Percentiles rank a stretch among this genome's conserved stretches.
Conservation (phyloP, 208 protist genomes). For the Crithidia sp. region DNA sequence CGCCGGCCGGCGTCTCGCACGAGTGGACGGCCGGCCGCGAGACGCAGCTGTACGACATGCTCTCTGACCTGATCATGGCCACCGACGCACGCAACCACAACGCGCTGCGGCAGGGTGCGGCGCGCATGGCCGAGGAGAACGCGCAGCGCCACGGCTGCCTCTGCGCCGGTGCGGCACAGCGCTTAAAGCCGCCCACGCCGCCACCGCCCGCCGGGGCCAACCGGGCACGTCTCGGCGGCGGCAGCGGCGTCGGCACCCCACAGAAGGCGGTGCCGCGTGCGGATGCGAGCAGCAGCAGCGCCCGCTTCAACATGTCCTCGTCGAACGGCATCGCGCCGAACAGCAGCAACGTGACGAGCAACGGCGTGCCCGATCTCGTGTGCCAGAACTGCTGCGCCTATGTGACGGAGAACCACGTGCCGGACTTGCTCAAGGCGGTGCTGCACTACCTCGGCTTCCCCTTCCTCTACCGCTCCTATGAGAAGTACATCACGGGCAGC, state of each 20-base stretch:
- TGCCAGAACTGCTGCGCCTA: slow-evolving; percentile 49
- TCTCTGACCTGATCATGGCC: slow-evolving; percentile 63
- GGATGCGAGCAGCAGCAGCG: neutral
- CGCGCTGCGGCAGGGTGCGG: slow-evolving; percentile 27
- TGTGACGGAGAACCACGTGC: slow-evolving; percentile 58
- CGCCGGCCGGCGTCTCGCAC: slow-evolving; percentile 10
- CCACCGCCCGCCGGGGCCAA: neutral
- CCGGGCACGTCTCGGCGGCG: neutral
- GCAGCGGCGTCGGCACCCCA: neutral
- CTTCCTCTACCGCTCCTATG: slow-evolving; percentile 53
- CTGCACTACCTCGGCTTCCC: slow-evolving; percentile 58
- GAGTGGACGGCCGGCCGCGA: slow-evolving; percentile 52
- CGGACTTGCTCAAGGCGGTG: slow-evolving; percentile 55
- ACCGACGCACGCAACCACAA: slow-evolving; percentile 67
- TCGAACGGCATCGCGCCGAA: neutral
- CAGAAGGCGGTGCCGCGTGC: no score
- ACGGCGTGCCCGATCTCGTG: neutral
- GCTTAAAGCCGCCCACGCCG: slow-evolving; percentile 5
- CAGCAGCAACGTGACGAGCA: neutral
- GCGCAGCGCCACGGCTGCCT: slow-evolving; percentile 46
- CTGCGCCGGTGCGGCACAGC: slow-evolving; percentile 14
- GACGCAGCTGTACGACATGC: slow-evolving; percentile 48
- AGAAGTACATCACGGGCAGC: slow-evolving; percentile 39
- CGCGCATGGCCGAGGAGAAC: slow-evolving; percentile 42
- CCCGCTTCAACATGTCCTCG: neutral